These are phyloP conservation scores for Plantago rigida DNA, from an alignment of 305 asterid species.

Conservation along the genomic window DNA sequence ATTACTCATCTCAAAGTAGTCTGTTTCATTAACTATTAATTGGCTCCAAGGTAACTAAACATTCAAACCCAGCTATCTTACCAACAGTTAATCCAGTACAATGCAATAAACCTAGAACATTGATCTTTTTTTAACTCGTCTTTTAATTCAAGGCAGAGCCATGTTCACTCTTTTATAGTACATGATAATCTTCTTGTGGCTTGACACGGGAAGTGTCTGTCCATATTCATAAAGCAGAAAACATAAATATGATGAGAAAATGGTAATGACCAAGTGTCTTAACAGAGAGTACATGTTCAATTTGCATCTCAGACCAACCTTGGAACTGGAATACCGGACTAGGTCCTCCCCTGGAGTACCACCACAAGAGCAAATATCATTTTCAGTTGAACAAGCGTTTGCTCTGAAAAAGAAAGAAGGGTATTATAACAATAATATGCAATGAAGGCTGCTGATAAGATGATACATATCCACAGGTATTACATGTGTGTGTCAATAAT, in stretches of 20 bases:
- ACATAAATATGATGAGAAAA: background rate
- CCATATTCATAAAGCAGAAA: background rate
- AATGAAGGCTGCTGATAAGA: background rate
- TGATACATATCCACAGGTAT: background rate
- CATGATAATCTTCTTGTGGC: background rate
- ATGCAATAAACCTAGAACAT: too few relatives aligned
- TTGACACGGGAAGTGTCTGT: background rate
- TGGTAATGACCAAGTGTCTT: background rate
- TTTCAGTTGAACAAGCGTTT: conserved; percentile 40
- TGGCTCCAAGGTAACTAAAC: too few relatives aligned
- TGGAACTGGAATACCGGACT: conserved; percentile 25
- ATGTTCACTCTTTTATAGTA: background rate
- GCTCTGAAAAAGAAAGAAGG: conserved; percentile 46
- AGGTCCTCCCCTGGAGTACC: conserved; percentile 24
- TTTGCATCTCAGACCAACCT: conserved; percentile 33
- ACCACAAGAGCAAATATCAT: conserved; percentile 57
- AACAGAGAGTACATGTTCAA: background rate
- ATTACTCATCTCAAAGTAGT: too few relatives aligned
- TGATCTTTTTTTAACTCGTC: background rate
- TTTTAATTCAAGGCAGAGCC: background rate
- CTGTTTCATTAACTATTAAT: too few relatives aligned
- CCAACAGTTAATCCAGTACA: too few relatives aligned
- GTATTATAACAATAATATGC: conserved; percentile 4
- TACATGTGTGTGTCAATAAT: background rate
- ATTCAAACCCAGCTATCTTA: too few relatives aligned